phyloP scores from a whole-genome alignment of 1,284 basidiomycete genomes.

The Cryptococcus sp. region DNA sequence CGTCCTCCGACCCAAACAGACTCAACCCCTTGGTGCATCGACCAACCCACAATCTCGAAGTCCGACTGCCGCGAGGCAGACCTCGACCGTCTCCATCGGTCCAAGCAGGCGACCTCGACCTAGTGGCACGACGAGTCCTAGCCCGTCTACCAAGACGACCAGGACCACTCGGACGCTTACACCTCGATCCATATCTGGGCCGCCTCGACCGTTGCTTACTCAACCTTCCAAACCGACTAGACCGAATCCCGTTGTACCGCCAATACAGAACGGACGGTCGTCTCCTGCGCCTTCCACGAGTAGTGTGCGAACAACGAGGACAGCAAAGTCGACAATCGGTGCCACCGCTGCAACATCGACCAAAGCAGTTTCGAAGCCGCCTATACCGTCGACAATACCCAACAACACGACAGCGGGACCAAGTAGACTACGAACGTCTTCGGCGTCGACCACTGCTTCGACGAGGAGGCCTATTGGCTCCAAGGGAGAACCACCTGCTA shows the following conservation, averaged over 20 bases:
- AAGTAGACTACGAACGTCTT: conserved; percentile 8
- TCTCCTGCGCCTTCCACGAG: conserved; percentile 14
- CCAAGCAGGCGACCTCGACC: neutral
- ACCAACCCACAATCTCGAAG: conserved; percentile 21
- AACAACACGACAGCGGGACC: conserved; percentile 2
- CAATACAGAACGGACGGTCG: neutral
- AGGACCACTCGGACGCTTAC: conserved; percentile 6
- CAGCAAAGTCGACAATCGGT: conserved; percentile 7
- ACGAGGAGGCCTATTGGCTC: conserved; percentile 4
- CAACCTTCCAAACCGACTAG: neutral
- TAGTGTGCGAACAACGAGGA: conserved; percentile 9
- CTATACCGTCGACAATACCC: conserved; percentile 4
- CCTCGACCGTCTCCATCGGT: conserved; percentile 21
- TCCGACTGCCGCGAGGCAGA: conserved; percentile 26
- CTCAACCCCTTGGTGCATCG: no score
- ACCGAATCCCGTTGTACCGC: neutral
- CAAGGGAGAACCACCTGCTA: neutral
- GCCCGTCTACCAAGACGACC: conserved; percentile 10
- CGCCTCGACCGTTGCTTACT: conserved; percentile 1
- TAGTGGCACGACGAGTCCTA: conserved; percentile 13
- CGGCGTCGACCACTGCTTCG: conserved; percentile 36
- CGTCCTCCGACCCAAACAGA: neutral
- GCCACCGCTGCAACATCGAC: conserved; percentile 2
- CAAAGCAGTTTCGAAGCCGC: no score
- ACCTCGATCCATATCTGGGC: conserved; percentile 1